Conservation (phyloP, 2,329 filamentous ascomycete species). For the Diaporthe citri region DNA sequence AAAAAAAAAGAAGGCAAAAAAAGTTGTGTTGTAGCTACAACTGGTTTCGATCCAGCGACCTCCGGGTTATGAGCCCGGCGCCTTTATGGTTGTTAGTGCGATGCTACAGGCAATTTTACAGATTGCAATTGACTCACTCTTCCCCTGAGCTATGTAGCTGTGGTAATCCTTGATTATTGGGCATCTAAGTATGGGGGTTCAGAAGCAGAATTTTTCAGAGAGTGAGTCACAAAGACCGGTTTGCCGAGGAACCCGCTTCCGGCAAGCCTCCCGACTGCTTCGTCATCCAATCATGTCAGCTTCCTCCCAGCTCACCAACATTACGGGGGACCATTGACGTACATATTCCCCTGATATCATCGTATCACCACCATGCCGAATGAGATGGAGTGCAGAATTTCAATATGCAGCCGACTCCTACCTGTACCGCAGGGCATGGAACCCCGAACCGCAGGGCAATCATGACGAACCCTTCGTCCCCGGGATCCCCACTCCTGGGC, state of each 20-base stretch:
- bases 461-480: neutral
- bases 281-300: neutral
- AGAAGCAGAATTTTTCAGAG: constrained; percentile 12
- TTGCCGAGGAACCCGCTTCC: constrained; percentile 1
- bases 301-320: neutral
- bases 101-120: neutral
- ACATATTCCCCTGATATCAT: neutral
- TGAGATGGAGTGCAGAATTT: neutral
- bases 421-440: neutral
- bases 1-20: constrained; percentile 8
- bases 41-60: constrained; percentile 39
- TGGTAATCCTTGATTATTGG: neutral
- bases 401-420: neutral
- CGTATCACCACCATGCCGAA: neutral
- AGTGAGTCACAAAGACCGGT: constrained; percentile 26
- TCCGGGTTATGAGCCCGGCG: constrained; percentile 41
- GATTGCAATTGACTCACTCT: constrained; percentile 27
- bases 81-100: neutral
- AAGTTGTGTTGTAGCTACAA: constrained; percentile 23
- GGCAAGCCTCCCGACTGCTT: neutral
- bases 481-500: neutral
- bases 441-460: neutral
- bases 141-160: constrained; percentile 39
- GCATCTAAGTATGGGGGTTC: constrained; percentile 1
- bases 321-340: neutral